Base-by-base conservation (phyloP, 345 rosid genomes). In the Alliaria petiolata region DNA sequence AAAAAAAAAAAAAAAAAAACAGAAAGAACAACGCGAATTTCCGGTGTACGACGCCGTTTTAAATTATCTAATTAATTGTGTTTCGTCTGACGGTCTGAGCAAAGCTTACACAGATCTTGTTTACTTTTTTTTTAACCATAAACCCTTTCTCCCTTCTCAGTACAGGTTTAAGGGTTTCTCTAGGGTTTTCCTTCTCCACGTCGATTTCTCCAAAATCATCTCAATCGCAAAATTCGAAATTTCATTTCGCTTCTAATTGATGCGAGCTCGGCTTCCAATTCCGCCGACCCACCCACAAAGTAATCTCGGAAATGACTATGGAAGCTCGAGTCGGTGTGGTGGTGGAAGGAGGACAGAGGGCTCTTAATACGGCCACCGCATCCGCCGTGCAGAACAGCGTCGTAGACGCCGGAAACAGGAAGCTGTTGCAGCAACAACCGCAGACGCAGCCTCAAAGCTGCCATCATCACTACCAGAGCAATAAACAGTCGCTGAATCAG, bases 281-380 rank as follows among this genome's bases (percentile, higher is more conserved):
- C 39, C 4, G 6, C 53, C 17, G 19, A 56, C 51, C 15, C 53
- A 62, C 13, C 3, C 0, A 19, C 52, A 46, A n/a, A 55, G 3
- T n/a, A 22, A 56, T 49, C 31, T 45, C 38, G 28, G 54, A 10
- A n/a, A 75, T 82, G 81, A 78, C 74, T 10, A 79, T 84, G 87
- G 96, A 89, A 62, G 98, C 97, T 16, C 81, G 91, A 68, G 97
- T 89, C 49, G 98, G 97, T 35, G 88, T 81, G 55, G 93, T 85
- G 45, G 85, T 85, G 66, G 95, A 91, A 53, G 93, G 92, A 68
- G 84, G 96, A 6, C 92, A 86, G 63, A 85, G 85, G 35, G 89
- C 89, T 60, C 76, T 90, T 54, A 86, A 77, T 67, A 69, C 98
- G 6, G 86, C 86, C 61, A 59, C 80, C 45, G 42, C 80, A 28